phyloP scores from a whole-genome alignment of 2,329 filamentous ascomycete genomes.

The Pseudopyricularia cyperi region DNA sequence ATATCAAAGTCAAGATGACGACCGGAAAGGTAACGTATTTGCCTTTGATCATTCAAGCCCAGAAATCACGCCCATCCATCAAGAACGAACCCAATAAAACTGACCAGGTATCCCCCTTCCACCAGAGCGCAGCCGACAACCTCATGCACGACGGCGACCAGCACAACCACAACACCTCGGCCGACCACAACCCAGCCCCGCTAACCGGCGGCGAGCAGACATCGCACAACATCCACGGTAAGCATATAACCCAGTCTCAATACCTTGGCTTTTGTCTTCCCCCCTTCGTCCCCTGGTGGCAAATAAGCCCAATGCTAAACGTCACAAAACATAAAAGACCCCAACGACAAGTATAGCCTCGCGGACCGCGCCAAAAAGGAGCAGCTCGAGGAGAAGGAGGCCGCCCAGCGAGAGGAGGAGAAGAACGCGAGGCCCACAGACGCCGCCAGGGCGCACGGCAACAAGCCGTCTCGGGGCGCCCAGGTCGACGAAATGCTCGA shows the following conservation, averaged over 20 bases:
- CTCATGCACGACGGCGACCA: background rate
- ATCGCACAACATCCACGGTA: conserved; percentile 1
- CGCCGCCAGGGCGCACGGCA: conserved; percentile 53
- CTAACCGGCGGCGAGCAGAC: background rate
- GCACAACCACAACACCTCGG: background rate
- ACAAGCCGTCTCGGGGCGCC: conserved; percentile 59
- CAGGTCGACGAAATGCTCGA: conserved; percentile 57
- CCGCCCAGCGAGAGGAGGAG: background rate
- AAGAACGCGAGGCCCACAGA: background rate
- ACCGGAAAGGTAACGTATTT: background rate
- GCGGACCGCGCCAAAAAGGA: conserved; percentile 2
- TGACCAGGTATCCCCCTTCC: background rate
- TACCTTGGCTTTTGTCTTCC: background rate
- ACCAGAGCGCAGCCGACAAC: background rate
- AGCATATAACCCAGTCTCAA: background rate
- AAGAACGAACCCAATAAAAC: background rate
- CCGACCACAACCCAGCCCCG: background rate
- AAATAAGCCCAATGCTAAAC: background rate
- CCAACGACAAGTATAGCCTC: conserved; percentile 1
- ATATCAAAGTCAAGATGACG: background rate
- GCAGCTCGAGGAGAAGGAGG: conserved; percentile 3
- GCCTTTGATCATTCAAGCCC: too few relatives aligned
- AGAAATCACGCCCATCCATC: background rate
- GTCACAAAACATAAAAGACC: too few relatives aligned
- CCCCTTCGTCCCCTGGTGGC: background rate